These are phyloP conservation scores for Syncephalastrum sp. DNA, from an alignment of 371 early-diverging fungal species.

Conservation along the genomic window DNA sequence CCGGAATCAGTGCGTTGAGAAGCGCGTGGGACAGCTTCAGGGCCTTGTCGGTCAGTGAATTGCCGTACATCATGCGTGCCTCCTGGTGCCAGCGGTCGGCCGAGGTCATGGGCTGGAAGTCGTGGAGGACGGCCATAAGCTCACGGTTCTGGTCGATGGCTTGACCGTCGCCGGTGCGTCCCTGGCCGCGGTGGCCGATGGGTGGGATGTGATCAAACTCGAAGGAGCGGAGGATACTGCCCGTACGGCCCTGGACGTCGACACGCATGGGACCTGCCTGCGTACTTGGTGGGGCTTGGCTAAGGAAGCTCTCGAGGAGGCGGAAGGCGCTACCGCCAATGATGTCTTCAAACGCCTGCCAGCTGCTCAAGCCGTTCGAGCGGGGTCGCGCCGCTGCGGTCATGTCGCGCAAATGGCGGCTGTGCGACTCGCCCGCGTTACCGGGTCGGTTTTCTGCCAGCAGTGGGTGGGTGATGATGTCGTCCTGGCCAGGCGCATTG, in stretches of 20 bases:
- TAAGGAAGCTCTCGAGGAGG: conserved; percentile 65
- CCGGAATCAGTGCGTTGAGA: conserved; percentile 73
- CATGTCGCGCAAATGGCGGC: conserved; percentile 6
- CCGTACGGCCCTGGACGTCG: conserved; percentile 47
- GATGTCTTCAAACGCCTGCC: conserved; percentile 70
- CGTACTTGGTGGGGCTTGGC: conserved; percentile 37
- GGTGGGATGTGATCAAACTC: conserved; percentile 40
- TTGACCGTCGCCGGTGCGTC: conserved; percentile 5
- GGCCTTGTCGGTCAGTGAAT: conserved; percentile 57
- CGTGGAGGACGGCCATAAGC: conserved; percentile 58
- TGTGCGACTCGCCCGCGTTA: conserved; percentile 3
- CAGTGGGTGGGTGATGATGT: conserved; percentile 70
- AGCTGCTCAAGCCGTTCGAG: conserved; percentile 38
- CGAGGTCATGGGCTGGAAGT: conserved; percentile 74
- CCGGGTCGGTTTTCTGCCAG: conserved; percentile 50
- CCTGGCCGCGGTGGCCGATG: neutral
- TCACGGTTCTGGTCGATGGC: conserved; percentile 31
- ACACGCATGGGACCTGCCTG: conserved; percentile 48
- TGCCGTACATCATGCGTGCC: conserved; percentile 79
- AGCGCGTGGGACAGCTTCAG: conserved; percentile 59
- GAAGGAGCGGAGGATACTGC: conserved; percentile 40
- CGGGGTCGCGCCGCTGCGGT: conserved; percentile 10
- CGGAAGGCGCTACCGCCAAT: conserved; percentile 70
- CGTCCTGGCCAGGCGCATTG: conserved; percentile 39
- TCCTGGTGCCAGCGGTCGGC: conserved; percentile 90